Base-by-base conservation (phyloP, 192 early-diverging fungal genomes). In the Powellomyces hirtus region DNA sequence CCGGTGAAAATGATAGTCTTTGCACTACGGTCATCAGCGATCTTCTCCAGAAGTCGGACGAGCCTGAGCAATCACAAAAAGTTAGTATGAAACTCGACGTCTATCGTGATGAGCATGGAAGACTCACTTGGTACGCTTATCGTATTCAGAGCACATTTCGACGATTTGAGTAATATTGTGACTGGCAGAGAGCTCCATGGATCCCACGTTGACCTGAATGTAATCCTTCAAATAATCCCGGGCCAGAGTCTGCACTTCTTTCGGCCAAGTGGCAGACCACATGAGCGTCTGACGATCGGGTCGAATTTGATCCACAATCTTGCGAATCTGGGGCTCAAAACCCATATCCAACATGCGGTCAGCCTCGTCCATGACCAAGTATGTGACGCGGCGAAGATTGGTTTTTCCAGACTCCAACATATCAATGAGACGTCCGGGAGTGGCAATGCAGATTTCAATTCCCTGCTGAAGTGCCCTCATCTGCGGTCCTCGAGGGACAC, bases 231-330 rank as follows among this genome's bases (percentile, higher is more conserved):
- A 77, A 68, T 92, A 99, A 66, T 96, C 93, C 45, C 89, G 82
- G 20, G 95, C 97, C 11, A 99, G 86, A 62, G 82, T 79, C 72
- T 97, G 91, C 8, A 99, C 95, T 51, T 93, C 90, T 79, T 95
- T 96, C 33, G 97, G 97, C 96, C 96, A 99, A 4, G 97, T 99
- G 10, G 97, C 97, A 75, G 92, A 94, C 94, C 95, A 99, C 93
- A 99, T 95, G 49, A 99, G 86, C 22, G 96, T 99, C 76, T 99
- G 97, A 64, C 97, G 84, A 67, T 99, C 96, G 35, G 95, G 96
- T 3, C 95, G 88, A 77, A 97, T 97, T 76, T 94, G 94, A 59
- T 94, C 93, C 11, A 99, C 93, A 68, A 98, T 97, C 75, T 94
- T 93, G 64, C 95, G 89, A 74, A 98, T 96, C 77, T 98, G 95